phyloP scores from a whole-genome alignment of 2,329 filamentous ascomycete species.

The Zelopaecilomyces penicillatus region DNA sequence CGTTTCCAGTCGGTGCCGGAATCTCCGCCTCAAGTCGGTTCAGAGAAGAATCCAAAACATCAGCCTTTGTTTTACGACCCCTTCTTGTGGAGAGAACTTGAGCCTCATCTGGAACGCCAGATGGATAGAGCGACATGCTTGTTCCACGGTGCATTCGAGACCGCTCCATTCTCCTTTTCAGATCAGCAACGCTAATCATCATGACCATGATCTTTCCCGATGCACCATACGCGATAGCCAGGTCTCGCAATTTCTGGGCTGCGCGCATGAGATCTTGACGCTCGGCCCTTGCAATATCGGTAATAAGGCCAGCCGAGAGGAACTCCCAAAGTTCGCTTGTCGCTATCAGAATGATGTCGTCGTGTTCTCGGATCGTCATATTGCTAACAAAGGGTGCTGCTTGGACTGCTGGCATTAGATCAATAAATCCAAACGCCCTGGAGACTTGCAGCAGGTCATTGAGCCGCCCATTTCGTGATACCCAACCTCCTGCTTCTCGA shows the following conservation, averaged over 20 bases:
- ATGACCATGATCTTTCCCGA: constrained; percentile 97
- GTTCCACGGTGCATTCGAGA: constrained; percentile 66
- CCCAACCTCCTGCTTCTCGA: constrained; percentile 88
- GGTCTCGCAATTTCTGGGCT: constrained; percentile 85
- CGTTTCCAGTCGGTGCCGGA: constrained; percentile 79
- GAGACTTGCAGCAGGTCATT: constrained; percentile 91
- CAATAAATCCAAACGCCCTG: constrained; percentile 88
- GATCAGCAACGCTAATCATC: constrained; percentile 87
- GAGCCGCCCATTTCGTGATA: constrained; percentile 86
- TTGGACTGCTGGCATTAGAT: constrained; percentile 86
- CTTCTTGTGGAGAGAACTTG: constrained; percentile 56
- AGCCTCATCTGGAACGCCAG: constrained; percentile 62
- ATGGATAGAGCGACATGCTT: constrained; percentile 77
- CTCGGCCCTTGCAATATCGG: constrained; percentile 83
- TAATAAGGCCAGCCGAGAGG: constrained; percentile 78
- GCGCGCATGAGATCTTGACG: constrained; percentile 88
- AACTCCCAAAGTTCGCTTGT: constrained; percentile 95
- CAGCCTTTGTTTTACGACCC: constrained; percentile 53
- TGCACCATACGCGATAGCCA: constrained; percentile 92
- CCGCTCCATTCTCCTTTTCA: constrained; percentile 74
- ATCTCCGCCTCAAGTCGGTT: constrained; percentile 84
- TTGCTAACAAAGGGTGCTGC: constrained; percentile 79
- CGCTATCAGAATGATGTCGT: constrained; percentile 88
- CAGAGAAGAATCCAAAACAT: constrained; percentile 76
- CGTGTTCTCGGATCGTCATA: constrained; percentile 71